Evolutionary conservation across 2,329 filamentous ascomycete genomes (phyloP).

Genomic region (Hypoxylon sp.): DNA sequence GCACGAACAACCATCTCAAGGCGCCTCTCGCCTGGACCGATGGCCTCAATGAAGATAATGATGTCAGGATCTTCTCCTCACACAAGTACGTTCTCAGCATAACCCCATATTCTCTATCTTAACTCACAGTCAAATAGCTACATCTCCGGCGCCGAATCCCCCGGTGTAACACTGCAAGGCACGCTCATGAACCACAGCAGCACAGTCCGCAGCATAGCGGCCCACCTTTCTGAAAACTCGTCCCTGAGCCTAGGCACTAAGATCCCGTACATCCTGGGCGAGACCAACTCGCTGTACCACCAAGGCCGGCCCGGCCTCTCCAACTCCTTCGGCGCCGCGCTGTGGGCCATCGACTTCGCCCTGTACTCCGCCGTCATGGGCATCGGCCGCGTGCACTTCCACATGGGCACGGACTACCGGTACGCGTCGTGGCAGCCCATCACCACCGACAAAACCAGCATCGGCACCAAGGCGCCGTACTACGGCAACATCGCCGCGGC

Average conservation of each 20-base stretch:
- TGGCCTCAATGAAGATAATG: constrained; percentile 65
- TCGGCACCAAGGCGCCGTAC: constrained; percentile 74
- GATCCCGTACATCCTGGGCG: constrained; percentile 70
- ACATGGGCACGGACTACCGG: constrained; percentile 74
- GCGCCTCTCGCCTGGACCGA: constrained; percentile 65
- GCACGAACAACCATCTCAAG: constrained; percentile 65
- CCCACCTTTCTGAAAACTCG: constrained; percentile 64
- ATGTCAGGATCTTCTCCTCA: constrained; percentile 68
- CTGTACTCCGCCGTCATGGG: constrained; percentile 69
- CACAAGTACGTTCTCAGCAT: constrained; percentile 66
- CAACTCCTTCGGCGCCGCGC: constrained; percentile 75
- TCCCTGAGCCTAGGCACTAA: constrained; percentile 60
- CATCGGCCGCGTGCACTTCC: constrained; percentile 73
- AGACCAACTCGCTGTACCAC: constrained; percentile 74
- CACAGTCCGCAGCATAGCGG: constrained; percentile 64
- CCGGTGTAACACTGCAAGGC: constrained; percentile 72
- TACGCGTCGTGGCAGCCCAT: constrained; percentile 74
- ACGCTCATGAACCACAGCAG: constrained; percentile 75
- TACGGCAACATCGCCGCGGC: constrained; percentile 74
- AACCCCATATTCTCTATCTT: background rate
- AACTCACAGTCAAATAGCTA: constrained; percentile 62
- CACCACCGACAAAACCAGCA: constrained; percentile 62
- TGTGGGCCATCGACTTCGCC: constrained; percentile 75
- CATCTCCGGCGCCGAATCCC: constrained; percentile 71
- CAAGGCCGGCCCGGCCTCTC: constrained; percentile 73